A percentile compares a stretch with the other conserved stretches of the same genome.
Conservation (phyloP, 1,284 basidiomycete species). For the Pisolithus thermaeus region DNA sequence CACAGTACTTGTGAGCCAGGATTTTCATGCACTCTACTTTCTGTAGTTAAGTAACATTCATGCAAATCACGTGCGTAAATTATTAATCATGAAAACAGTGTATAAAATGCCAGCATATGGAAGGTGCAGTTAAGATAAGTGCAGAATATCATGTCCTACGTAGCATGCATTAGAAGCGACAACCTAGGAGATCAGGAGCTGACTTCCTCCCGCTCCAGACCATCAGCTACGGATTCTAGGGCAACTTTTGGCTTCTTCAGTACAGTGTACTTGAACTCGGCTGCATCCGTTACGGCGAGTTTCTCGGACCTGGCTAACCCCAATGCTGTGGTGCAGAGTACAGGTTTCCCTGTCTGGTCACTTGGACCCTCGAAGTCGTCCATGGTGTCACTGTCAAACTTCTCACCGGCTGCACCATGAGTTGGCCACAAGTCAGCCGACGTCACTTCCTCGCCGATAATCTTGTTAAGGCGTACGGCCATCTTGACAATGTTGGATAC, state of each 20-base stretch:
- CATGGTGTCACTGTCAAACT: conserved; percentile 39
- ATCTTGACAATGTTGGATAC: conserved; percentile 37
- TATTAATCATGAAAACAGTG: conserved; percentile 21
- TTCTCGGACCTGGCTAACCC: conserved; percentile 30
- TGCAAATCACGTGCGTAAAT: conserved; percentile 16
- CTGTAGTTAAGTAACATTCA: conserved; percentile 6
- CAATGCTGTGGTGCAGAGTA: conserved; percentile 35
- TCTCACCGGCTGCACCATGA: conserved; percentile 32
- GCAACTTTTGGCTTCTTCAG: conserved; percentile 36
- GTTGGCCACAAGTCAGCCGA: conserved; percentile 44
- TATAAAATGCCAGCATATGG: conserved; percentile 19
- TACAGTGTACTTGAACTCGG: conserved; percentile 22
- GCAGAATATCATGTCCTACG: conserved; percentile 1
- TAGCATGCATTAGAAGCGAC: conserved; percentile 2
- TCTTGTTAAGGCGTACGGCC: conserved; percentile 41
- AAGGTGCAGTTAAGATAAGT: not conserved
- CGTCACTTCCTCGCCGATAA: conserved; percentile 46
- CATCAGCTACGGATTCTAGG: conserved; percentile 28
- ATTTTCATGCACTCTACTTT: not conserved
- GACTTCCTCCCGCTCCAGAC: conserved; percentile 23
- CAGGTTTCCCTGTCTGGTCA: conserved; percentile 8
- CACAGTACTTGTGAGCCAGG: not conserved
- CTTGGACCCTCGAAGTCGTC: conserved; percentile 33
- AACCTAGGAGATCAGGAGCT: not conserved
- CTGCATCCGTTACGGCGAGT: conserved; percentile 14